phyloP scores from a whole-genome alignment of 2,329 filamentous ascomycete genomes.

The Pseudogymnoascus sp. region DNA sequence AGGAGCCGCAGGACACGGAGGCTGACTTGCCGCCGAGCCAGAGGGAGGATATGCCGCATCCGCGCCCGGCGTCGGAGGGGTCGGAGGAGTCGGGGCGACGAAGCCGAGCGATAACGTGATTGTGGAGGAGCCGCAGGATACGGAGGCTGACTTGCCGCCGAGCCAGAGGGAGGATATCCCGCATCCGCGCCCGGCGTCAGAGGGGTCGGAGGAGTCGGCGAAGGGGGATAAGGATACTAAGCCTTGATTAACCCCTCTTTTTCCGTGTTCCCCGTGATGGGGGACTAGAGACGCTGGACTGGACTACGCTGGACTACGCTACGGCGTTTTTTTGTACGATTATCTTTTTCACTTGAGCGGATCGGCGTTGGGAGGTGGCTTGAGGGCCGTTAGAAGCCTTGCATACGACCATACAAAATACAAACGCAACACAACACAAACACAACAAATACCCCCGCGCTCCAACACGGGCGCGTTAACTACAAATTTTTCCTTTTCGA shows the following conservation, averaged over 20 bases:
- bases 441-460: not conserved
- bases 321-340: not conserved
- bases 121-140: conserved; percentile 30
- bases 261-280: not conserved
- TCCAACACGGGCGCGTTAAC: not conserved
- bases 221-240: not conserved
- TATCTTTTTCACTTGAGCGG: not conserved
- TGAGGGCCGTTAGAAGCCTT: not conserved
- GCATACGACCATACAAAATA: not conserved
- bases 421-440: not conserved
- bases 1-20: conserved; percentile 27
- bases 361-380: not conserved
- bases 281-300: not conserved
- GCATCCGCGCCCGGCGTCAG: not conserved
- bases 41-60: conserved; percentile 6
- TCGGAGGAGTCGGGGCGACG: not conserved
- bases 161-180: conserved; percentile 18
- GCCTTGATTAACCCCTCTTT: not conserved
- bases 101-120: conserved; percentile 39
- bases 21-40: conserved; percentile 23
- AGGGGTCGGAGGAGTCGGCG: not conserved
- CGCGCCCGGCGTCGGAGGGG: not conserved
- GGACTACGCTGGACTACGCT: not conserved
- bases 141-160: conserved; percentile 18
- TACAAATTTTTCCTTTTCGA: not conserved